Conservation (phyloP, 2,329 filamentous ascomycete genomes). For the Fonsecaea pugnacius region DNA sequence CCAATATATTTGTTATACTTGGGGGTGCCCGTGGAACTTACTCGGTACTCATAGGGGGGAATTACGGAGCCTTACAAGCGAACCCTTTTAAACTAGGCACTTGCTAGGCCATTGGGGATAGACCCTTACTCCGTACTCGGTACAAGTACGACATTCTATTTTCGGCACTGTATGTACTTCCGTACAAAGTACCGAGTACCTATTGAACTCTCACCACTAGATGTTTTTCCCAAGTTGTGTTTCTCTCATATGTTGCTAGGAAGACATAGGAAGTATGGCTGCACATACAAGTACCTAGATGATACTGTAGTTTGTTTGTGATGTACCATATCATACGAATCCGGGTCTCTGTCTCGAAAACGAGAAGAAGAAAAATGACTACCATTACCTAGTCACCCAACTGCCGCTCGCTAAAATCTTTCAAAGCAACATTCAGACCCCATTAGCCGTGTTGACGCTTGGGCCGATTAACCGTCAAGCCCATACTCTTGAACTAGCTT, state of each 20-base stretch:
- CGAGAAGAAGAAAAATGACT: neutral
- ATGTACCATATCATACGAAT: neutral
- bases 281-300: neutral
- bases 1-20: neutral
- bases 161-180: neutral
- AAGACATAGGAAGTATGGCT: neutral
- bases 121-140: neutral
- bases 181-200: neutral
- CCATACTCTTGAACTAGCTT: conserved; percentile 54
- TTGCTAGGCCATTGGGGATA: neutral
- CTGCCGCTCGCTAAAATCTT: neutral
- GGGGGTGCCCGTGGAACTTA: no score
- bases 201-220: neutral
- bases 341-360: neutral
- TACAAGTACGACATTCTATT: neutral
- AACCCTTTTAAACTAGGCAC: neutral
- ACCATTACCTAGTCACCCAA: neutral
- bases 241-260: neutral
- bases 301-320: neutral
- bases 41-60: neutral
- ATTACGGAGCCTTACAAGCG: conserved; percentile 4
- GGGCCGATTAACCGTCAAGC: conserved; percentile 37
- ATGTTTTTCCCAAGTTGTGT: neutral
- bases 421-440: neutral
- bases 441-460: neutral